These are phyloP conservation scores for Crithidia sp. DNA, from an alignment of 208 protist species.

Conservation along the genomic window DNA sequence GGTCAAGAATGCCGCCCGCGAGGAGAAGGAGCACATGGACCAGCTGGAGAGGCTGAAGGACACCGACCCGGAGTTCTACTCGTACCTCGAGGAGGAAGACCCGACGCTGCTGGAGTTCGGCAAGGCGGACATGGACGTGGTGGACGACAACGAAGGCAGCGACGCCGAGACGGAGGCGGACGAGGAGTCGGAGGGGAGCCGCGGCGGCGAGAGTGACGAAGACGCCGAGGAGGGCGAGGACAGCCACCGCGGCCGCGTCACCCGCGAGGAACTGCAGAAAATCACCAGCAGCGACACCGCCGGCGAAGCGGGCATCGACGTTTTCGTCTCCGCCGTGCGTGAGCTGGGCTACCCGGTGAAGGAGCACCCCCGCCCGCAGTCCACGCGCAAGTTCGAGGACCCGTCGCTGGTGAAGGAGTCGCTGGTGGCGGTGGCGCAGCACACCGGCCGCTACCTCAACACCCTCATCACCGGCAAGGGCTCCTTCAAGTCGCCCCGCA, in stretches of 20 bases:
- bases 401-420: conserved; percentile 88
- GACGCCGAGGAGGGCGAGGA: conserved; percentile 37
- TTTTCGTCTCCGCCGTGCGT: conserved; percentile 82
- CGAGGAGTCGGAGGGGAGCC: conserved; percentile 50
- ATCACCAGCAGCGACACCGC: conserved; percentile 43
- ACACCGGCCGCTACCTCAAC: conserved; percentile 63
- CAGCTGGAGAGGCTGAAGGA: conserved; percentile 90
- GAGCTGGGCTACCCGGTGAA: conserved; percentile 80
- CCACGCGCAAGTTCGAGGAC: conserved; percentile 88
- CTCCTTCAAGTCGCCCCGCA: conserved; percentile 78
- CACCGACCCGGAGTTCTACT: conserved; percentile 90
- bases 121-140: conserved; percentile 76
- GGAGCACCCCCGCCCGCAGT: conserved; percentile 66
- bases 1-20: conserved; percentile 59
- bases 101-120: conserved; percentile 88
- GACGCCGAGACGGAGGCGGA: conserved; percentile 83
- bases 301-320: conserved; percentile 65
- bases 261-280: conserved; percentile 55
- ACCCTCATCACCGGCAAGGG: conserved; percentile 85
- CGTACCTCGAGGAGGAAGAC: conserved; percentile 91
- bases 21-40: conserved; percentile 89
- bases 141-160: conserved; percentile 73
- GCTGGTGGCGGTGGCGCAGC: conserved; percentile 69
- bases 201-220: conserved; percentile 23
- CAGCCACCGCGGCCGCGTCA: conserved; percentile 45